Conservation (phyloP, 352 stramenopile genomes). For the Plasmopara viticola region DNA sequence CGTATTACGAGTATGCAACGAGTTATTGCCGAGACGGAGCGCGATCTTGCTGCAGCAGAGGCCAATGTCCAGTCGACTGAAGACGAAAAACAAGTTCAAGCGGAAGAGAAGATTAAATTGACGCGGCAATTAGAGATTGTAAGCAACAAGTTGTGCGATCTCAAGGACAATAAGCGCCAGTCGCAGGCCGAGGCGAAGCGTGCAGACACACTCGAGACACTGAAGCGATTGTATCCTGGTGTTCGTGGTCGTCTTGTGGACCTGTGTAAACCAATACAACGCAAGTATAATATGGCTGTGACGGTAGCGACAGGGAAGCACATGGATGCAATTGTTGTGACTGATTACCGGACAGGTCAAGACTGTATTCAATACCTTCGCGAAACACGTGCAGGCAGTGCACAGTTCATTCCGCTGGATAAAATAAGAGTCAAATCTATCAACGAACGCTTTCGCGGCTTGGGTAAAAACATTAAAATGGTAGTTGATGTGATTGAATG, state of each 20-base stretch:
- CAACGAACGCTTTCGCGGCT: slow-evolving; percentile 91
- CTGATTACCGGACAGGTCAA: slow-evolving; percentile 73
- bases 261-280: slow-evolving; percentile 94
- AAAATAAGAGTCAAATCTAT: slow-evolving; percentile 87
- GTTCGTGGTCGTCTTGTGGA: slow-evolving; percentile 95
- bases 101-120: slow-evolving; percentile 54
- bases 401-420: slow-evolving; percentile 97
- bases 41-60: slow-evolving; percentile 46
- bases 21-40: slow-evolving; percentile 58
- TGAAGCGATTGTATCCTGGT: slow-evolving; percentile 85
- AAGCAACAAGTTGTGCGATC: slow-evolving; percentile 86
- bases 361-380: slow-evolving; percentile 92
- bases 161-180: slow-evolving; percentile 89
- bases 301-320: slow-evolving; percentile 96
- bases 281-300: slow-evolving; percentile 96
- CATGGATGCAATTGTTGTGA: slow-evolving; percentile 91
- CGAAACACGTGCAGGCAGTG: slow-evolving; percentile 90
- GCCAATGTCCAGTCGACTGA: slow-evolving; percentile 48
- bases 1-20: slow-evolving; percentile 65
- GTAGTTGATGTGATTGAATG: slow-evolving; percentile 95
- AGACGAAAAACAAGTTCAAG: slow-evolving; percentile 54
- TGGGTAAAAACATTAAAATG: slow-evolving; percentile 90
- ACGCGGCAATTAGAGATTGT: slow-evolving; percentile 60
- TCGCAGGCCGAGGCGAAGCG: slow-evolving; percentile 87
- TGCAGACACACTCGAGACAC: slow-evolving; percentile 67